Conservation (phyloP, 805 yeast species). For the Yarrowia divulgata region DNA sequence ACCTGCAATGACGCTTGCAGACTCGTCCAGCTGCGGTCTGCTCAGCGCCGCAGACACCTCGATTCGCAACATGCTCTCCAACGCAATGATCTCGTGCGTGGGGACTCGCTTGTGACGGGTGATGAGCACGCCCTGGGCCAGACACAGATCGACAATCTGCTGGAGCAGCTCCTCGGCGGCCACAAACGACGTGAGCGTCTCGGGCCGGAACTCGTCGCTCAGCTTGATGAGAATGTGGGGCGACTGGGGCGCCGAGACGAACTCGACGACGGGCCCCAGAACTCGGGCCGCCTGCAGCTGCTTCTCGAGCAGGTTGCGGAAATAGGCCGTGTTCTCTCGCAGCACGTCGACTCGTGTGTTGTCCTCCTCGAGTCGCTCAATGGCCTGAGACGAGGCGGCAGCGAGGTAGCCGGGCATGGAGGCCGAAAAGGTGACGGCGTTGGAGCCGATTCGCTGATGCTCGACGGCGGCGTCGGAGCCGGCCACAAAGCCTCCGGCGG, state of each 20-base stretch:
- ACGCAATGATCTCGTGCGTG: constrained; percentile 76
- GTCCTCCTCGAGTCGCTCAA: constrained; percentile 48
- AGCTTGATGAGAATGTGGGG: constrained; percentile 76
- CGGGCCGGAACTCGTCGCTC: constrained; percentile 50
- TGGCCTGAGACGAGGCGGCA: constrained; percentile 45
- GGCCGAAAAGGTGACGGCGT: constrained; percentile 93
- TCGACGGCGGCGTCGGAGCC: constrained; percentile 84
- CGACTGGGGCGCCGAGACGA: constrained; percentile 52
- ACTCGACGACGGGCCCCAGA: constrained; percentile 14
- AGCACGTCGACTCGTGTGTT: constrained; percentile 43
- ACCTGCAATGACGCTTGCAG: constrained; percentile 32
- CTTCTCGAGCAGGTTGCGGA: constrained; percentile 41
- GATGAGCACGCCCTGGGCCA: constrained; percentile 64
- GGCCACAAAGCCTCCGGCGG: constrained; percentile 93
- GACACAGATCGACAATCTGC: constrained; percentile 64
- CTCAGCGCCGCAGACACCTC: constrained; percentile 21
- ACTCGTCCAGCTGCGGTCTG: constrained; percentile 12
- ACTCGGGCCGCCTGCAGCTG: constrained; percentile 2
- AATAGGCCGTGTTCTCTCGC: constrained; percentile 42
- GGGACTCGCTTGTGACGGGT: constrained; percentile 68
- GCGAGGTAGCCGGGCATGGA: constrained; percentile 93
- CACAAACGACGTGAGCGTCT: constrained; percentile 44
- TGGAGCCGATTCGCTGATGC: constrained; percentile 90
- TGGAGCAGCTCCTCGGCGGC: constrained; percentile 56
- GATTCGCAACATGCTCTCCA: constrained; percentile 57